Base-by-base conservation (phyloP, 2,329 filamentous ascomycete species). In the Colletotrichum tropicale region DNA sequence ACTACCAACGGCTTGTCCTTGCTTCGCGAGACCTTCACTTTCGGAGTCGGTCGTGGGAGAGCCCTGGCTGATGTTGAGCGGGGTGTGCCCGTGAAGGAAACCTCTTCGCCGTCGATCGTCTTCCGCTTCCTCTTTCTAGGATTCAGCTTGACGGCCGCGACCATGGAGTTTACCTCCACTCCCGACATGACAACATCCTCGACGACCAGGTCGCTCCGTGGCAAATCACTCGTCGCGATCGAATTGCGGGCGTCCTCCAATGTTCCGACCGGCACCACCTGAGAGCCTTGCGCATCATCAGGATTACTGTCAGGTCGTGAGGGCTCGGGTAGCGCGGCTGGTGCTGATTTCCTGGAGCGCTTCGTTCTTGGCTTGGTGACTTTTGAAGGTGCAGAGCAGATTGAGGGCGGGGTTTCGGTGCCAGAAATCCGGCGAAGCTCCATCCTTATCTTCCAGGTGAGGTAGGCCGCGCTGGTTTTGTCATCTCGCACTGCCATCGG, bases 81-180 rank as follows among this genome's bases (percentile, higher is more conserved):
- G 10, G 56, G 36, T 48, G 52, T 67, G 4, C 71, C 71, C 1
- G 62, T 65, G 24, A 72, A 32, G 12, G 62, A 56, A 2, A 79
- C 75, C 68, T 82, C 82, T 8, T 80, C 85, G 10, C 86, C 87
- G 28, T 86, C 81, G 68, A 88, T 85, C 78, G 82, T 84, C 79
- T 89, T 89, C 16, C 86, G 85, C 79, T 88, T 89, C 74, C 88
- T 84, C 52, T 85, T 82, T 26, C 88, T 85, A 8, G 85, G 85
- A 52, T 88, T 86, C 12, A 83, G 82, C 79, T 91, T 91, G 74
- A 91, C 89, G 2, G 88, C 87, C 10, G 86, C 84, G 6, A 87
- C 81, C n/a, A 91, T 91, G 5, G 89, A 90, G 74, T 81, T 86
- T 28, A 69, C 56, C 30, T 52, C 26, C 68, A 48, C 9, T 60